phyloP scores from a whole-genome alignment of 805 yeast species.

The Yamadazyma tumulicola region DNA sequence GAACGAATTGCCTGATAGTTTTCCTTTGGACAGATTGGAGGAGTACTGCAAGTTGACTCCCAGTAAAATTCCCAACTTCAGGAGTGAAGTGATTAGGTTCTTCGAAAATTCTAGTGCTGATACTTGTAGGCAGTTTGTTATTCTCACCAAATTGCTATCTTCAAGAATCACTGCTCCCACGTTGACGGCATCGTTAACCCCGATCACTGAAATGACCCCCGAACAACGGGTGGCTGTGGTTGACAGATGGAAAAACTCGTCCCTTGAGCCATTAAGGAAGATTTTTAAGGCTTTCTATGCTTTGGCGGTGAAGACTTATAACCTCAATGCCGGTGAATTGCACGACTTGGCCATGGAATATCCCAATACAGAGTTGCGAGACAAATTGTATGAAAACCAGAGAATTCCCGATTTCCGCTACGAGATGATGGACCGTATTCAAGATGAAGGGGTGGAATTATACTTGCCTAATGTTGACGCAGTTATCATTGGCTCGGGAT shows the following conservation, averaged over 20 bases:
- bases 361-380: conserved; percentile 32
- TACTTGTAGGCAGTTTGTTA: conserved; percentile 20
- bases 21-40: conserved; percentile 25
- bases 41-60: conserved; percentile 30
- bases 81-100: conserved; percentile 13
- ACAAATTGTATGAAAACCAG: conserved; percentile 24
- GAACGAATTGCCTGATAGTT: conserved; percentile 21
- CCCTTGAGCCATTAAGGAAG: conserved; percentile 30
- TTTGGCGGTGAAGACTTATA: conserved; percentile 23
- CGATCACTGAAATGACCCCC: conserved; percentile 33
- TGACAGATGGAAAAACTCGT: conserved; percentile 40
- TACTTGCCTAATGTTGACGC: conserved; percentile 41
- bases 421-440: conserved; percentile 29
- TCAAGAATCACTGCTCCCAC: conserved; percentile 29
- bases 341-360: conserved; percentile 36
- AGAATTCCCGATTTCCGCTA: conserved; percentile 24
- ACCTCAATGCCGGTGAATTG: conserved; percentile 26
- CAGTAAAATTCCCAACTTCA: conserved; percentile 26
- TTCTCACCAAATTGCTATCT: conserved; percentile 24
- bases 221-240: conserved; percentile 31
- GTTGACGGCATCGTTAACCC: conserved; percentile 31
- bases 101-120: conserved; percentile 14
- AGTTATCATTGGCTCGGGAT: conserved; percentile 49
- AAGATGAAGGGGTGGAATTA: conserved; percentile 24
- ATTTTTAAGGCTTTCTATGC: conserved; percentile 28